Evolutionary conservation across 2,329 filamentous ascomycete genomes (phyloP).

Genomic region (Pseudogymnoascus sp.): DNA sequence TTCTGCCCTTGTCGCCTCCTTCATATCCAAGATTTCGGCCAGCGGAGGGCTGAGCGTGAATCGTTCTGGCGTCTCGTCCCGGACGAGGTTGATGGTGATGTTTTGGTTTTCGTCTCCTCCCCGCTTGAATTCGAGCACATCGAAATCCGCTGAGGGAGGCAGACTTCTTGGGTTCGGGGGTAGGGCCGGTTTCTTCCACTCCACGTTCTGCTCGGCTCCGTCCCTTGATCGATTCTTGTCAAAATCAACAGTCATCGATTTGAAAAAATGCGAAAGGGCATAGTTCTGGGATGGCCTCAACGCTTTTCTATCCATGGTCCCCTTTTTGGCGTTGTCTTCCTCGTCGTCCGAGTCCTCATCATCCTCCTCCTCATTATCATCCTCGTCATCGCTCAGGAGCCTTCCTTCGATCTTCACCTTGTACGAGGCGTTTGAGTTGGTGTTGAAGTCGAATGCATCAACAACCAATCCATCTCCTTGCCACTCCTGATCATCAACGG

Average conservation of each 20-base stretch:
- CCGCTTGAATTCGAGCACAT: slow-evolving; percentile 83
- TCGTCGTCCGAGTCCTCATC: slow-evolving; percentile 39
- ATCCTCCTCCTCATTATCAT: slow-evolving; percentile 42
- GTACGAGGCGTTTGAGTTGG: slow-evolving; percentile 69
- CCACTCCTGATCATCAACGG: slow-evolving; percentile 89
- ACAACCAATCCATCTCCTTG: slow-evolving; percentile 61
- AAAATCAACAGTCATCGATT: slow-evolving; percentile 65
- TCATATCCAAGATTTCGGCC: slow-evolving; percentile 75
- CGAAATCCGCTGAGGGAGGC: slow-evolving; percentile 66
- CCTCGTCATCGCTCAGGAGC: slow-evolving; percentile 62
- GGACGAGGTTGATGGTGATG: slow-evolving; percentile 74
- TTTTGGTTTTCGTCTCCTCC: slow-evolving; percentile 89
- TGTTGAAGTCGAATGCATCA: slow-evolving; percentile 73
- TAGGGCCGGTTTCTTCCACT: slow-evolving; percentile 75
- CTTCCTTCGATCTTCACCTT: slow-evolving; percentile 87
- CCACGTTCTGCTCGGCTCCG: slow-evolving; percentile 51
- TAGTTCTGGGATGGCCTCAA: slow-evolving; percentile 38
- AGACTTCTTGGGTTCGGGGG: slow-evolving; percentile 37
- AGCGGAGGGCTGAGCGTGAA: slow-evolving; percentile 72
- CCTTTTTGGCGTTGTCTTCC: slow-evolving; percentile 40
- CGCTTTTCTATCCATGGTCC: slow-evolving; percentile 31
- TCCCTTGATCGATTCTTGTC: slow-evolving; percentile 52
- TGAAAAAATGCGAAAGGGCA: slow-evolving; percentile 73
- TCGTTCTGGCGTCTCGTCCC: slow-evolving; percentile 79
- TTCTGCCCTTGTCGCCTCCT: slow-evolving; percentile 78